Percentiles rank a stretch among this genome's conserved stretches.
Evolutionary conservation across 768 basidiomycete species (phyloP).

Genomic region (Leucosporidium creatinivorum): DNA sequence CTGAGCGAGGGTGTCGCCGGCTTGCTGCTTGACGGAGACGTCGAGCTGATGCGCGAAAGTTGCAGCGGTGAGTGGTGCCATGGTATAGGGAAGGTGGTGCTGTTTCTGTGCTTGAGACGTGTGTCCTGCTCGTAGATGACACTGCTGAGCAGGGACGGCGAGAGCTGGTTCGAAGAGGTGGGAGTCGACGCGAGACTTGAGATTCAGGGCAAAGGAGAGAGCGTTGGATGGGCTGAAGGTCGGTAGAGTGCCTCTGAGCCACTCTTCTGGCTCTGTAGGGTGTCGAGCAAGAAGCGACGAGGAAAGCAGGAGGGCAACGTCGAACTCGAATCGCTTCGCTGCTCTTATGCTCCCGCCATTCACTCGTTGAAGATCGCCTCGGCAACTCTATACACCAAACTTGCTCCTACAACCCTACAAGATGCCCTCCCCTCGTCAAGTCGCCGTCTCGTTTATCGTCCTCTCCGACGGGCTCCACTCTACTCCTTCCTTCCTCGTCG

Average conservation of each 20-base stretch:
- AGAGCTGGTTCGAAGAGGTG: neutral
- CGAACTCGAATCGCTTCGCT: too few species aligned
- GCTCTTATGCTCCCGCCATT: too few species aligned
- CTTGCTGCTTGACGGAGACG: neutral
- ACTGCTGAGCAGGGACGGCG: neutral
- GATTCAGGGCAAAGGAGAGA: neutral
- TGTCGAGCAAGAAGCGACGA: too few species aligned
- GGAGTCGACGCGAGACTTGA: neutral
- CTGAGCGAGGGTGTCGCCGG: neutral
- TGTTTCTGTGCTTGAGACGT: too few species aligned
- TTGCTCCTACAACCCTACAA: neutral
- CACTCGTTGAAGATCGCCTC: too few species aligned
- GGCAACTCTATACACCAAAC: neutral
- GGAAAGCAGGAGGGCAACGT: too few species aligned
- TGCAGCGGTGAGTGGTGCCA: neutral
- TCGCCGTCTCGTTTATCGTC: conserved; percentile 20
- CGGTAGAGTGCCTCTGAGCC: neutral
- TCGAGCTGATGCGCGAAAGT: neutral
- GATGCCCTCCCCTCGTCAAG: conserved; percentile 4
- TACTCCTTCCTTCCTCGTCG: conserved; percentile 11
- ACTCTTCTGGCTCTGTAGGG: too few species aligned
- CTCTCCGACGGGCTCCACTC: neutral
- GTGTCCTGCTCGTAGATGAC: too few species aligned
- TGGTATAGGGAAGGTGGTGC: neutral
- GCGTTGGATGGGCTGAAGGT: neutral